These are phyloP conservation scores for Microthyrium microscopicum DNA, from an alignment of 2,329 filamentous ascomycete species.

Conservation along the genomic window DNA sequence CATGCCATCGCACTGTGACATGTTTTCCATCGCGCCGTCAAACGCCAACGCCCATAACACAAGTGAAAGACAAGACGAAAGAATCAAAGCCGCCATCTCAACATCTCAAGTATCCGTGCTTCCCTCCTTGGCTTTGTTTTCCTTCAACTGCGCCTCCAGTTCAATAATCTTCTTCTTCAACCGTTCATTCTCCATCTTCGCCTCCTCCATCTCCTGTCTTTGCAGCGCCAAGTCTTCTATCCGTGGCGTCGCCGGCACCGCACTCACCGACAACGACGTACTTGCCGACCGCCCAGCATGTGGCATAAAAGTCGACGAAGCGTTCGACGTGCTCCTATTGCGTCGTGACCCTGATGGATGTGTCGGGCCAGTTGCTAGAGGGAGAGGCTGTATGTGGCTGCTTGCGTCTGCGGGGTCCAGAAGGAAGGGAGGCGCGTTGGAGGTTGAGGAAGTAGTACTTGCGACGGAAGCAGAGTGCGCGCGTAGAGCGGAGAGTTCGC, in stretches of 20 bases:
- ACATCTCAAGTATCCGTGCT: too few relatives aligned
- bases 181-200: conserved; percentile 32
- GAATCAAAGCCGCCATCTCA: too few relatives aligned
- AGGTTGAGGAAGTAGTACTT: conserved; percentile 39
- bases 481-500: conserved; percentile 74
- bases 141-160: conserved; percentile 27
- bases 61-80: too few relatives aligned
- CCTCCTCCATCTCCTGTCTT: conserved; percentile 29
- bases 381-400: conserved; percentile 23
- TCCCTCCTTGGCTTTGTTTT: too few relatives aligned
- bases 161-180: conserved; percentile 30
- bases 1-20: too few relatives aligned
- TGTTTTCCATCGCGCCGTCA: too few relatives aligned
- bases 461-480: conserved; percentile 47
- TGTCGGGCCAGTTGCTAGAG: conserved; percentile 27
- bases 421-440: conserved; percentile 27
- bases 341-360: conserved; percentile 38
- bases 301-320: background rate
- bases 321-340: conserved; percentile 31
- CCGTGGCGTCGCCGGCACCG: conserved; percentile 19
- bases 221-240: conserved; percentile 28
- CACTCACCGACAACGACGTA: conserved; percentile 11
- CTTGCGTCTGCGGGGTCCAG: conserved; percentile 14
- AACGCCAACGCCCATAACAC: too few relatives aligned
- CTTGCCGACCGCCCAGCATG: background rate